A percentile compares a stretch with the other conserved stretches of the same genome.
Conservation (phyloP, 2,329 filamentous ascomycete species). For the Zalaria sp. region DNA sequence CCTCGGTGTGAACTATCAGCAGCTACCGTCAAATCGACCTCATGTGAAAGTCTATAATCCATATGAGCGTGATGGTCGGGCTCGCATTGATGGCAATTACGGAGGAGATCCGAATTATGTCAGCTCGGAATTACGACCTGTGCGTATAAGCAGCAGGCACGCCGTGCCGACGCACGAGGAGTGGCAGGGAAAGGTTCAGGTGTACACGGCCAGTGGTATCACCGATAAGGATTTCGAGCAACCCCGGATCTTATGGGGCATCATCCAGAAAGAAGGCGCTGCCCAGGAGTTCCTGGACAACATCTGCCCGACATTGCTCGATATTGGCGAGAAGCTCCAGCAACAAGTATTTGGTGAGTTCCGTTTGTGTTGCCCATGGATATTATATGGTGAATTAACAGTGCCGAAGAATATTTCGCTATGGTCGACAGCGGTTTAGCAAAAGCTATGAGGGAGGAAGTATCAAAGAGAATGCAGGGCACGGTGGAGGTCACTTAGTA, state of each 20-base stretch:
- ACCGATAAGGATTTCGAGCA: slow-evolving; percentile 38
- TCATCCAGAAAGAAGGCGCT: slow-evolving; percentile 15
- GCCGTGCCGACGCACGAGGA: slow-evolving; percentile 8
- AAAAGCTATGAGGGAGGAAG: too few relatives aligned
- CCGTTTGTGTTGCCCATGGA: too few relatives aligned
- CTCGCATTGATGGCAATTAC: slow-evolving; percentile 28
- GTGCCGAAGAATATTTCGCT: too few relatives aligned
- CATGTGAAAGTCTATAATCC: slow-evolving; percentile 8
- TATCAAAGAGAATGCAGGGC: too few relatives aligned
- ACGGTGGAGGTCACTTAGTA: too few relatives aligned
- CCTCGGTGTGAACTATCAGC: slow-evolving; percentile 35
- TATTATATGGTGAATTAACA: too few relatives aligned
- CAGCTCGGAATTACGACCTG: slow-evolving; percentile 12
- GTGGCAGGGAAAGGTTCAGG: slow-evolving; percentile 12
- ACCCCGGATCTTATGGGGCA: slow-evolving; percentile 32
- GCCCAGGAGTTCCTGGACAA: slow-evolving; percentile 17
- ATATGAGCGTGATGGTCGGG: slow-evolving; percentile 26
- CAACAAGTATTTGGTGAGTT: too few relatives aligned
- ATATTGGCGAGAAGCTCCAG: too few relatives aligned
- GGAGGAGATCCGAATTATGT: slow-evolving; percentile 32
- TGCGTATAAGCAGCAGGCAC: slow-evolving; percentile 5
- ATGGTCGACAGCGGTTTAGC: too few relatives aligned
- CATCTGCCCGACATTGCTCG: slow-evolving; percentile 4
- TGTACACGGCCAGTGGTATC: slow-evolving; percentile 18
- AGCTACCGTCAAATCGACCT: slow-evolving; percentile 14